Base-by-base conservation (phyloP, 345 rosid genomes). In the Trapa incisa region DNA sequence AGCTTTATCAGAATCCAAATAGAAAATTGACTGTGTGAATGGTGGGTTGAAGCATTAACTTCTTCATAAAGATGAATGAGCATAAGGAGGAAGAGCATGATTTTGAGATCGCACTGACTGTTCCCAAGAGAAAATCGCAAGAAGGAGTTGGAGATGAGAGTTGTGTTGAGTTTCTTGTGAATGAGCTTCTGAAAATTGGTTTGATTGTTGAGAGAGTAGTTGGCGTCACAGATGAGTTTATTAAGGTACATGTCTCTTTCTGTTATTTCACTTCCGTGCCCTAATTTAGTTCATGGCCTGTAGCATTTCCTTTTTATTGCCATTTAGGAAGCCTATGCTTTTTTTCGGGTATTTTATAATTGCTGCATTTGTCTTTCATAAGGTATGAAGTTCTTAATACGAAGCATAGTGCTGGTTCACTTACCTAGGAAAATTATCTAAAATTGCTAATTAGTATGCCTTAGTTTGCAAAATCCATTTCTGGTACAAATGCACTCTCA, bases 31-130 rank as follows among this genome's bases (percentile, higher is more conserved):
- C 2, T 2, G 37, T 58, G 8, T 58, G 63, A 32, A 10, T 11
- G 63, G 63, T 58, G 63, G 12, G 10, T 58, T 58, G 37, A 58
- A 38, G 37, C 33, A 32, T 15, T 35, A 29, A 12, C 63, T 47
- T 61, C 61, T 33, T 37, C 16, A 54, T 70, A 75, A 81, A 79
- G 54, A 88, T 89, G 98, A 78, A 67, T 79, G 84, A 65, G 71
- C 62, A 74, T 70, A 83, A 60, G 53, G 87, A 82, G 60, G 89
- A 85, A 61, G 58, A 76, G 48, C 43, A 74, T 67, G 78, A 71
- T 69, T 88, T 74, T 67, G 98, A 90, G 85, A 84, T 93, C 66
- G 91, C 76, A 53, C 77, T 90, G 74, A 96, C 85, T 75, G 90
- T 90, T 75, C 77, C 89, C 10, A 85, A 81, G 79, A 75, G 82